Evolutionary conservation across 176 grass and related monocot genomes (phyloP), one percentile per base, ranked within the genome.

Genomic region (Avena atlantica): DNA sequence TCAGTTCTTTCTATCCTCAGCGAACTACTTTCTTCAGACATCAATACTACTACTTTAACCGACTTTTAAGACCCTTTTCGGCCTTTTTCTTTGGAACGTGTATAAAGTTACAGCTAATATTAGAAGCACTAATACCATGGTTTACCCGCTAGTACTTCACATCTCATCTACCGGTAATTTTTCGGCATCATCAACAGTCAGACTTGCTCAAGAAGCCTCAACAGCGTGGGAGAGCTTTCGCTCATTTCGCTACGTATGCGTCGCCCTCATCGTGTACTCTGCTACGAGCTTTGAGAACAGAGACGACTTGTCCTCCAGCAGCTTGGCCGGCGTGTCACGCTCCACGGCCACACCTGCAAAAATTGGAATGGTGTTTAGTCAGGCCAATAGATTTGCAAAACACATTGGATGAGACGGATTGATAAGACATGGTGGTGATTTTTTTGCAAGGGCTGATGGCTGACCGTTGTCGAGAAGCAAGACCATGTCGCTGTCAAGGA

Each of bases 261-360:
- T 89, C 60, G 93, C 95, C 14, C 93, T 91, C 82, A 87, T 94
- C 21, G 88, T 94, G 81, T 98, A 98, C 45, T 98, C 88, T 2
- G 87, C 76, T 8, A 98, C 92, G 12, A 98, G 96, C 89, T 98
- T 92, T 9, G 93, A 85, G 76, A 98, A 98, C 1, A 95, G 81
- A 36, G 96, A 92, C 13, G 86, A 88, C 84, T 89, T 91, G 76
- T 98, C 70, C 76, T 89, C 86, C 70, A 98, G 73, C 81, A 98
- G 84, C 72, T 66, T 94, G 14, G 49, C 59, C 17, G 93, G 96
- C 58, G 89, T 86, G 78, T 94, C 86, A 48, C 71, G 74, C 78
- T 98, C 96, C 83, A 92, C 88, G 37, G 87, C 89, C 81, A 93
- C 24, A 73, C 96, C 91, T 98, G 86, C 60, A 86, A 57, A 88